Conservation (phyloP, 768 basidiomycete genomes). For the Panaeolus cyanescens region DNA sequence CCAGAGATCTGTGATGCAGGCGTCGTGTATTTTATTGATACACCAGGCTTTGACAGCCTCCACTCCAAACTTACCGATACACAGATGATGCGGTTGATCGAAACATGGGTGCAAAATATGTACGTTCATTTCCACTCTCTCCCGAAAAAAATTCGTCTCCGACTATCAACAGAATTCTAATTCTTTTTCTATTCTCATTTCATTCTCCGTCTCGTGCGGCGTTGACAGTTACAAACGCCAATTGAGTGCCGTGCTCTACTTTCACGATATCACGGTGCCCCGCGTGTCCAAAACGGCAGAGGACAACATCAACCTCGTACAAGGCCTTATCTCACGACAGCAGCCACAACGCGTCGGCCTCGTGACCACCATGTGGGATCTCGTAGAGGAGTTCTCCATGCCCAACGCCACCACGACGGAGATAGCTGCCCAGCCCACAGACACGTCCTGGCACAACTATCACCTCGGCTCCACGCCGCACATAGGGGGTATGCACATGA, state of each 20-base stretch:
- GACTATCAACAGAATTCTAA: not conserved
- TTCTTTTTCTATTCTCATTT: not conserved
- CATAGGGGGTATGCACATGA: not conserved
- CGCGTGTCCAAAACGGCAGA: not conserved
- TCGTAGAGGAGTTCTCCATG: constrained; percentile 2
- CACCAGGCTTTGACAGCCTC: not conserved
- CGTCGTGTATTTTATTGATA: constrained; percentile 2
- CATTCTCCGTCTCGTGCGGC: not conserved
- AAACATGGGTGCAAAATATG: not conserved
- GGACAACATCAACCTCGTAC: not conserved
- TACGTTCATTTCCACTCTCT: not conserved
- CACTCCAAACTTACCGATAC: not conserved
- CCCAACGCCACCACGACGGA: constrained; percentile 2
- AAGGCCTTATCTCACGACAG: not conserved
- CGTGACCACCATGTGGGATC: constrained; percentile 2
- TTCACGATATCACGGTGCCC: not conserved
- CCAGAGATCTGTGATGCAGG: not conserved
- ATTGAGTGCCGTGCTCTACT: not conserved
- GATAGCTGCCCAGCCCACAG: not conserved
- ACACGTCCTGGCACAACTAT: not conserved
- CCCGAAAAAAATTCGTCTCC: not conserved
- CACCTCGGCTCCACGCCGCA: not conserved
- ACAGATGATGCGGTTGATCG: not conserved
- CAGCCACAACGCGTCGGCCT: constrained; percentile 3
- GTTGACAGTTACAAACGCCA: constrained; percentile 1